Percentiles rank a stretch among this genome's conserved stretches.
phyloP scores from a whole-genome alignment of 805 yeast genomes.

The Grigorovia humatica region DNA sequence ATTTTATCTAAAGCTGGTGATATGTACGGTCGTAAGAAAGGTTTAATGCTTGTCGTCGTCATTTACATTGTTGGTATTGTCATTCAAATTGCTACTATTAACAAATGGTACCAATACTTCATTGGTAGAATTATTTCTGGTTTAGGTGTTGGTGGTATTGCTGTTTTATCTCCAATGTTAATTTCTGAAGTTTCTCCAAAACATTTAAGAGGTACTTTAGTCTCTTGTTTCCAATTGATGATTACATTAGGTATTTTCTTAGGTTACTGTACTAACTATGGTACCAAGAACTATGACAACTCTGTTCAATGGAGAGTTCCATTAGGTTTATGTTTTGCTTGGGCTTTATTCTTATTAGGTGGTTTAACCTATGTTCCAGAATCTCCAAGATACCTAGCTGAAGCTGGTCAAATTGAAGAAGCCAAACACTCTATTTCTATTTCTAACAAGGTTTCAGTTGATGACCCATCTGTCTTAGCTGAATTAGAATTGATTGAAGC shows the following conservation, averaged over 20 bases:
- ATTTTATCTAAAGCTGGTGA: constrained; percentile 51
- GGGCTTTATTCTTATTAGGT: constrained; percentile 33
- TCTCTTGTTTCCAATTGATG: constrained; percentile 59
- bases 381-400: constrained; percentile 59
- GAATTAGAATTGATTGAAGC: constrained; percentile 51
- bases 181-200: constrained; percentile 65
- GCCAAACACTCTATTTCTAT: constrained; percentile 51
- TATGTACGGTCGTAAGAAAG: constrained; percentile 53
- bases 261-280: constrained; percentile 66
- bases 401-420: constrained; percentile 45
- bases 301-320: constrained; percentile 74
- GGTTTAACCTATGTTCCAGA: constrained; percentile 52
- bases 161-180: constrained; percentile 66
- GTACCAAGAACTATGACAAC: constrained; percentile 47
- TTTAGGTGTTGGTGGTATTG: constrained; percentile 64
- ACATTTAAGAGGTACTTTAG: constrained; percentile 59
- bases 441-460: constrained; percentile 45
- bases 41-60: constrained; percentile 50
- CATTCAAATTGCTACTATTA: constrained; percentile 46
- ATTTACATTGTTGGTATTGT: constrained; percentile 59
- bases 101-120: constrained; percentile 59
- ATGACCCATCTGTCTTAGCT: constrained; percentile 43
- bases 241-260: constrained; percentile 64
- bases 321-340: constrained; percentile 44
- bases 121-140: constrained; percentile 65